Evolutionary conservation across 2,329 filamentous ascomycete genomes (phyloP).

Genomic region (Monilinia vaccinii-corymbosi): DNA sequence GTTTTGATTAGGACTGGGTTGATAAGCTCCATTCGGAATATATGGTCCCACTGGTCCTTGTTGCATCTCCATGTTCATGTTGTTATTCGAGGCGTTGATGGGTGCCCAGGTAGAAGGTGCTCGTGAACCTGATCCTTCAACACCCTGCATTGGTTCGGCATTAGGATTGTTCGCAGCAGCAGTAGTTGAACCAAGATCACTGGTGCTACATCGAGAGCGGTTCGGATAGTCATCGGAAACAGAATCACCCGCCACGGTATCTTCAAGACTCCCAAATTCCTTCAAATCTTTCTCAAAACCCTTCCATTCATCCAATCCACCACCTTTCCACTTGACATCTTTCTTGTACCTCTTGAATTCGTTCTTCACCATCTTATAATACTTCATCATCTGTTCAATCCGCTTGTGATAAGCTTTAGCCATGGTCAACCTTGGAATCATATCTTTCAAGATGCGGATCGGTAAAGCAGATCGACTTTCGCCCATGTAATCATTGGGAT

Average conservation of each 20-base stretch:
- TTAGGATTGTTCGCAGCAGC: constrained; percentile 15
- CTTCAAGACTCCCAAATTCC: constrained; percentile 37
- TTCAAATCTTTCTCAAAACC: constrained; percentile 42
- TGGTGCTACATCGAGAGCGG: constrained; percentile 24
- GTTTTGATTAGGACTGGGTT: constrained; percentile 19
- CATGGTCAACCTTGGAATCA: constrained; percentile 46
- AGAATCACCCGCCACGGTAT: constrained; percentile 18
- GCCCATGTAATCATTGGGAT: constrained; percentile 45
- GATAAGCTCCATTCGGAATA: constrained; percentile 17
- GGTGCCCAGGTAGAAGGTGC: constrained; percentile 24
- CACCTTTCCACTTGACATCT: constrained; percentile 31
- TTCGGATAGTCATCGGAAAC: constrained; percentile 19
- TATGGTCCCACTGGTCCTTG: constrained; percentile 16
- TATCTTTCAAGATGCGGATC: constrained; percentile 41
- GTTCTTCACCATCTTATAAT: constrained; percentile 42
- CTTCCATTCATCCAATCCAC: constrained; percentile 47
- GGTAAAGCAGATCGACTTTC: constrained; percentile 32
- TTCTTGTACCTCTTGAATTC: constrained; percentile 31
- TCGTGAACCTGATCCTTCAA: constrained; percentile 19
- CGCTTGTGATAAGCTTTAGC: constrained; percentile 46
- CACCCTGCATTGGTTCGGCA: constrained; percentile 27
- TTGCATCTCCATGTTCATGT: constrained; percentile 21
- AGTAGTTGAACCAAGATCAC: constrained; percentile 16
- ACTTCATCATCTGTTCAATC: constrained; percentile 43
- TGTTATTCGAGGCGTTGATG: constrained; percentile 21